Evolutionary conservation across 2,329 filamentous ascomycete species (phyloP).

Genomic region (Colletotrichum sp.): DNA sequence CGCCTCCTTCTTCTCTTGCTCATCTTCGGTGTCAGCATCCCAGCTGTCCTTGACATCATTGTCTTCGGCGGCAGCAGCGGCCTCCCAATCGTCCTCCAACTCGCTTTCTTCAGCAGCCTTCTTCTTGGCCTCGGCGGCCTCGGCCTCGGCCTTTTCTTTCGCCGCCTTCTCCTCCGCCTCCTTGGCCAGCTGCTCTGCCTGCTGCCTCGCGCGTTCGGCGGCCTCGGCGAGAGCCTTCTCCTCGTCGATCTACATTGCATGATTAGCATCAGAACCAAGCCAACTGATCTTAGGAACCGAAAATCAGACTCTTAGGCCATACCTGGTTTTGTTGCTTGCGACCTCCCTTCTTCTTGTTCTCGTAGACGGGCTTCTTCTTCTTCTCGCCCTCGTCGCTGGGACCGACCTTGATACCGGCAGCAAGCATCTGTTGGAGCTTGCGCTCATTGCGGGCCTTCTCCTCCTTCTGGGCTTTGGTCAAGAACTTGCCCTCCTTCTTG

Average conservation of each 20-base stretch:
- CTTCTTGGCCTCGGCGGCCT: constrained; percentile 59
- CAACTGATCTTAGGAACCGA: not conserved
- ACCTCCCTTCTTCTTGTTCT: constrained; percentile 74
- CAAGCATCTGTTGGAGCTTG: constrained; percentile 86
- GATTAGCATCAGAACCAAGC: not conserved
- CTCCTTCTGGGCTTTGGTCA: constrained; percentile 86
- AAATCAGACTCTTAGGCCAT: constrained; percentile 20
- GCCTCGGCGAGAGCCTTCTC: constrained; percentile 81
- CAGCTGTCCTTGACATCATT: constrained; percentile 91
- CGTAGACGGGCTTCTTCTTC: constrained; percentile 80
- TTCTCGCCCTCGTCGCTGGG: constrained; percentile 60
- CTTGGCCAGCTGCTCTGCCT: constrained; percentile 71
- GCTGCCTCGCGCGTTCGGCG: constrained; percentile 70
- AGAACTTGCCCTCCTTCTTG: constrained; percentile 86
- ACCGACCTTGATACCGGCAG: constrained; percentile 76
- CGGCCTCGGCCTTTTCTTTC: constrained; percentile 60
- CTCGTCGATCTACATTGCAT: constrained; percentile 65
- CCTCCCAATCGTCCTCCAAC: constrained; percentile 87
- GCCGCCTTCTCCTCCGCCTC: constrained; percentile 67
- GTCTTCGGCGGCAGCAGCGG: constrained; percentile 76
- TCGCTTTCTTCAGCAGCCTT: constrained; percentile 61
- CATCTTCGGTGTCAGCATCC: constrained; percentile 85
- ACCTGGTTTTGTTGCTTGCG: constrained; percentile 62
- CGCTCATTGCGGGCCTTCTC: constrained; percentile 80
- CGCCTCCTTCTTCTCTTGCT: constrained; percentile 50